Evolutionary conservation across 306 rosid genomes (phyloP).

Genomic region (Boehmeria nivea): DNA sequence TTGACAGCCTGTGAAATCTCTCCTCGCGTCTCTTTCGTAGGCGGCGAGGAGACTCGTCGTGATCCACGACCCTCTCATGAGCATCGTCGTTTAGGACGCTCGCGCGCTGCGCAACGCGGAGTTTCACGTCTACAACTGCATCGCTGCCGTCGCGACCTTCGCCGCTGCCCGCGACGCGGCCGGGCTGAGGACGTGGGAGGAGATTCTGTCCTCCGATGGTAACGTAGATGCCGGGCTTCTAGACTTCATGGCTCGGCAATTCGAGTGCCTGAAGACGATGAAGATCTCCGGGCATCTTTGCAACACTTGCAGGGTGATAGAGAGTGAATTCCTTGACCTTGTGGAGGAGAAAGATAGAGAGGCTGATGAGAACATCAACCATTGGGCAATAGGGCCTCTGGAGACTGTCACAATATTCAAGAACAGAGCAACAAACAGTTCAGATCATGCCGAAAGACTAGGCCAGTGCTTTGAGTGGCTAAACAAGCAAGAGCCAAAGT

Average conservation of each 20-base stretch:
- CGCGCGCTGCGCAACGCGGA: conserved; percentile 28
- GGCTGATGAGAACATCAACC: conserved; percentile 7
- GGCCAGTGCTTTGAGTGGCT: conserved; percentile 30
- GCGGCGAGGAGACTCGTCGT: conserved; percentile 2
- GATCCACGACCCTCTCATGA: conserved; percentile 1
- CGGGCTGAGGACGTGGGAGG: conserved; percentile 12
- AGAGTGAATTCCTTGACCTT: conserved; percentile 34
- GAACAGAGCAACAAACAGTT: not conserved
- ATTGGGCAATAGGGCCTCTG: conserved; percentile 54
- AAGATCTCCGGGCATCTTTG: conserved; percentile 27
- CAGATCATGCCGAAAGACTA: too few species aligned
- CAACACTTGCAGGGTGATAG: conserved; percentile 41
- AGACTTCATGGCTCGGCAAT: conserved; percentile 24
- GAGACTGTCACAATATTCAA: conserved; percentile 26
- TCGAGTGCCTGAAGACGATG: conserved; percentile 21
- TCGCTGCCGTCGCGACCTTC: conserved; percentile 37
- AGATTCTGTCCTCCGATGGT: conserved; percentile 30
- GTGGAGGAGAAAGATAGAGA: conserved; percentile 2
- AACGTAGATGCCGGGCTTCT: conserved; percentile 23
- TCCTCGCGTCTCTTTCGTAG: not conserved
- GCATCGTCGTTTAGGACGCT: conserved; percentile 19
- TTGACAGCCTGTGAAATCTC: not conserved
- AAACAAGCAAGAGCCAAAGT: conserved; percentile 17
- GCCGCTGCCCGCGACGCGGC: conserved; percentile 20
- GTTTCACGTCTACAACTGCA: conserved; percentile 37